Evolutionary conservation across 148 eudicot genomes (phyloP).

Genomic region (Spergularia bocconei): DNA sequence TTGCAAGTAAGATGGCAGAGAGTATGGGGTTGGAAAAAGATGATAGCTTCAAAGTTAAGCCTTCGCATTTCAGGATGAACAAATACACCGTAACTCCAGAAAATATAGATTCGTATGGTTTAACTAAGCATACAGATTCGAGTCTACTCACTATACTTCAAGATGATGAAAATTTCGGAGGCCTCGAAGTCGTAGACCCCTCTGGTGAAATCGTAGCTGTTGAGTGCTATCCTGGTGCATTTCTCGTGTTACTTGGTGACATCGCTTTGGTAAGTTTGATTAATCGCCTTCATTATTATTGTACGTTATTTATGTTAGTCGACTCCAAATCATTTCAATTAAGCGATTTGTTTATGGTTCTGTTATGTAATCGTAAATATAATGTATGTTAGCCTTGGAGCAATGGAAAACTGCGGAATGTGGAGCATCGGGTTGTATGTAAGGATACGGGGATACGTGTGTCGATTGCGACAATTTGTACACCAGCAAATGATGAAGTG

Average conservation of each 20-base stretch:
- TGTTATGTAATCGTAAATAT: no score
- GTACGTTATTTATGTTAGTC: no score
- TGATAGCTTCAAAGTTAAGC: conserved; percentile 40
- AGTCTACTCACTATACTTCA: conserved; percentile 65
- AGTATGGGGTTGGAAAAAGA: conserved; percentile 35
- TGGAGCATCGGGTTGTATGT: conserved; percentile 58
- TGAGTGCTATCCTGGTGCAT: conserved; percentile 56
- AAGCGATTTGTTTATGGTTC: no score
- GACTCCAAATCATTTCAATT: no score
- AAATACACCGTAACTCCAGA: conserved; percentile 58
- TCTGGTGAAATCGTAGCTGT: conserved; percentile 45
- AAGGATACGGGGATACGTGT: conserved; percentile 42
- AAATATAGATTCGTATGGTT: conserved; percentile 43
- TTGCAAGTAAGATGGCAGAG: conserved; percentile 39
- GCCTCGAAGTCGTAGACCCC: conserved; percentile 63
- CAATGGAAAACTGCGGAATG: conserved; percentile 54
- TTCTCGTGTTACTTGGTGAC: conserved; percentile 66
- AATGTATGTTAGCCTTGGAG: conserved; percentile 56
- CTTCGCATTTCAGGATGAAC: conserved; percentile 65
- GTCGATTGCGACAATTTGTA: conserved; percentile 55
- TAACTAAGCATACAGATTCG: conserved; percentile 67
- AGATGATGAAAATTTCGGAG: conserved; percentile 65
- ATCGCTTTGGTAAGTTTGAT: conserved; percentile 47
- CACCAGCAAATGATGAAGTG: conserved; percentile 44
- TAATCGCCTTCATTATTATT: no score